phyloP scores from a whole-genome alignment of 495 filamentous ascomycete species.

The Neurospora sp. region DNA sequence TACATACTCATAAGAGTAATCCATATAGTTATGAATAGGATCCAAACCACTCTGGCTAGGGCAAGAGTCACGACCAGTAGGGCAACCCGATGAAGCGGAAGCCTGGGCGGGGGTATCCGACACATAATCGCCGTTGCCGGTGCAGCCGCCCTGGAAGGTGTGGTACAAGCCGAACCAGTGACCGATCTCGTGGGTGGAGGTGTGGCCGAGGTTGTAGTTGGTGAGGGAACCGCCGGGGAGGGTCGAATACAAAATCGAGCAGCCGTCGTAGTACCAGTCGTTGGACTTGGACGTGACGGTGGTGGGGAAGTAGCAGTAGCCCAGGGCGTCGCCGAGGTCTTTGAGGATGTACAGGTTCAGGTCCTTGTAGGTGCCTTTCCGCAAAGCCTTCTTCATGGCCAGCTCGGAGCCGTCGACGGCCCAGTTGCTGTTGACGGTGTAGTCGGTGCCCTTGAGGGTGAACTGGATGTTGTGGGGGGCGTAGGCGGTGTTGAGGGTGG shows the following conservation, averaged over 20 bases:
- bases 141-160: slow-evolving; percentile 55
- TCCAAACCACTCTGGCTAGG: slow-evolving; percentile 35
- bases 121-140: slow-evolving; percentile 43
- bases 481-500: slow-evolving; percentile 41
- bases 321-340: slow-evolving; percentile 39
- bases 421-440: slow-evolving; percentile 50
- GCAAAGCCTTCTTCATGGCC: slow-evolving; percentile 48
- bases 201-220: slow-evolving; percentile 49
- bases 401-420: slow-evolving; percentile 35
- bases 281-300: slow-evolving; percentile 19
- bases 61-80: slow-evolving; percentile 43
- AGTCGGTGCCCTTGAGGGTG: slow-evolving; percentile 38
- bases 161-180: slow-evolving; percentile 59
- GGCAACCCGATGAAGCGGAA: slow-evolving; percentile 50
- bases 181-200: slow-evolving; percentile 54
- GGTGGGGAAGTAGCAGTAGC: slow-evolving; percentile 46
- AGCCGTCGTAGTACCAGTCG: slow-evolving; percentile 45
- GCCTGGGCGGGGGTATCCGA: slow-evolving; percentile 48
- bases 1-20: slow-evolving; percentile 48
- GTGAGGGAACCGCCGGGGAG: slow-evolving; percentile 42
- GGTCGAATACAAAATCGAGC: slow-evolving; percentile 42
- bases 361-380: slow-evolving; percentile 47
- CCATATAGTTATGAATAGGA: slow-evolving; percentile 58
- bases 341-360: slow-evolving; percentile 58
- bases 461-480: slow-evolving; percentile 42